These are phyloP conservation scores for Rubia yunnanensis DNA, from an alignment of 257 asterid species.

Conservation along the genomic window DNA sequence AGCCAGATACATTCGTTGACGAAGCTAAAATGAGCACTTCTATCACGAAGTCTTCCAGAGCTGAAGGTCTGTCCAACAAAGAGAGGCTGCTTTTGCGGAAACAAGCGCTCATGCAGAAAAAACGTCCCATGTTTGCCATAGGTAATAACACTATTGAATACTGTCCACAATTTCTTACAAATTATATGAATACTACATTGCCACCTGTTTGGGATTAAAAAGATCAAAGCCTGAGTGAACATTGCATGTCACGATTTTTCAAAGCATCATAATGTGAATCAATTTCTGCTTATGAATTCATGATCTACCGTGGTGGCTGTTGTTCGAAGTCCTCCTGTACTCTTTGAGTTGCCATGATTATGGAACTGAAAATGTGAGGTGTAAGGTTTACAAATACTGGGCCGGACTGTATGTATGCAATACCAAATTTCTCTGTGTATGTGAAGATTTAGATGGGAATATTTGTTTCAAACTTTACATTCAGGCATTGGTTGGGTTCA, in stretches of 20 bases:
- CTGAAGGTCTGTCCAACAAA: slow-evolving; percentile 61
- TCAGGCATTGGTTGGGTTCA: not conserved
- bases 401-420: not conserved
- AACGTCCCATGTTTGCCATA: slow-evolving; percentile 60
- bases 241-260: no score
- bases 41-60: slow-evolving; percentile 21
- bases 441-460: not conserved
- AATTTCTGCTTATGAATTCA: no score
- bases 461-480: not conserved
- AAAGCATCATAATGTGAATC: no score
- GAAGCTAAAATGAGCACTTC: slow-evolving; percentile 21
- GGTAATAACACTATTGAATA: slow-evolving; percentile 41
- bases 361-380: not conserved
- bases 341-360: not conserved
- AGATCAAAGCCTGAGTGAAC: not conserved
- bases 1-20: slow-evolving; percentile 22
- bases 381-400: not conserved
- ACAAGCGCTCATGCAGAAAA: slow-evolving; percentile 66
- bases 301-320: not conserved
- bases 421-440: not conserved
- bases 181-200: not conserved
- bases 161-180: not conserved
- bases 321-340: not conserved
- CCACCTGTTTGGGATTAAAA: not conserved
- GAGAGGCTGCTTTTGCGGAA: slow-evolving; percentile 86